Base-by-base conservation (phyloP, 2,329 filamentous ascomycete genomes). In the Fusarium acutatum region DNA sequence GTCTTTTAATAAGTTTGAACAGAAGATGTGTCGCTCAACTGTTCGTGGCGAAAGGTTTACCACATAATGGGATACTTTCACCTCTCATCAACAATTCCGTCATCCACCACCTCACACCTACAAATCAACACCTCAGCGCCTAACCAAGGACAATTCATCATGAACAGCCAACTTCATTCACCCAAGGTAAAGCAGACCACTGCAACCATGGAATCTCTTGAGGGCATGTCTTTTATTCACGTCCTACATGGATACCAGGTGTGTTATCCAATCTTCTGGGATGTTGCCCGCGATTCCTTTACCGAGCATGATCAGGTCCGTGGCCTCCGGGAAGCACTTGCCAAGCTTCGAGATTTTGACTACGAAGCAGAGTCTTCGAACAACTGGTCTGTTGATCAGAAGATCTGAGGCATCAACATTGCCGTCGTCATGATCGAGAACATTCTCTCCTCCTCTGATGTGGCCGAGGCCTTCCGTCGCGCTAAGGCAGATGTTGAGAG, bases 1-100 rank as follows among this genome's bases (percentile, higher is more conserved):
- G 4, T 28, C 13, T 2, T 7, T 15, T 10, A 11, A 13, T 2
- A 28, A 11, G 3, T 1, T 7, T 28, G 18, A 28, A 46, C 44
- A 15, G 5, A 4, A 8, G 8, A 28, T 7, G 2, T 11, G 7
- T 28, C 9, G 5, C 14, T 28, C 8, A 15, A 7, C 0, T 7
- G 6, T 14, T 22, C 6, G 13, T 22, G 6, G 26, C 6, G 6
- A 28, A 20, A 13, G 9, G 43, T 15, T 28, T 28, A 6, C 26
- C 28, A 46, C 28, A 15, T 28, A 46, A 46, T 28, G 3, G 9
- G 18, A 46, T 15, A 5, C 4, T 22, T 10, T 5, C 4, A 11
- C 13, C 13, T 20, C 8, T 5, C 1, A 28, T 46, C 13, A 46
- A 5, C 4, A 15, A 15, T 15, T 28, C 26, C 13, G 26, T 26